Conservation (phyloP, 2,329 filamentous ascomycete genomes). For the Leptosphaerulina australis region DNA sequence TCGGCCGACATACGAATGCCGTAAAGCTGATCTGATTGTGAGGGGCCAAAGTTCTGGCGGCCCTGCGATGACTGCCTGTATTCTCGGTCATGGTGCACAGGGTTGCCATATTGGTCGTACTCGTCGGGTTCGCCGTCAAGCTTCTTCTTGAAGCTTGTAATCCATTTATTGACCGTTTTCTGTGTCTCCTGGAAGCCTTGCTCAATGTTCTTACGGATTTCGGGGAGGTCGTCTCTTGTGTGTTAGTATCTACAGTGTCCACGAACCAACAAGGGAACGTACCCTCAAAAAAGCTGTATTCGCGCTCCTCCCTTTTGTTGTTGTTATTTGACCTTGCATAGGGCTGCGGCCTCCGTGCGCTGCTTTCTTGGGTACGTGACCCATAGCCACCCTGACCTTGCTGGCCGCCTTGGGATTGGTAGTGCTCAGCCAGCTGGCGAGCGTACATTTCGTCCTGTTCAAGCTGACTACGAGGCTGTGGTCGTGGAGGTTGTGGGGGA, state of each 20-base stretch:
- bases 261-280: slow-evolving; percentile 42
- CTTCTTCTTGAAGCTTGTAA: slow-evolving; percentile 88
- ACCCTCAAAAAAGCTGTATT: slow-evolving; percentile 87
- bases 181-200: slow-evolving; percentile 97
- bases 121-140: slow-evolving; percentile 84
- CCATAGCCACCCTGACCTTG: slow-evolving; percentile 38
- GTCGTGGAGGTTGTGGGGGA: slow-evolving; percentile 82
- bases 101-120: slow-evolving; percentile 60
- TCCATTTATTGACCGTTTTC: slow-evolving; percentile 90
- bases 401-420: slow-evolving; percentile 57
- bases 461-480: slow-evolving; percentile 75
- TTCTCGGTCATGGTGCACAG: slow-evolving; percentile 25
- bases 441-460: slow-evolving; percentile 92
- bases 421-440: slow-evolving; percentile 90
- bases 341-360: slow-evolving; percentile 56
- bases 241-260: slow-evolving; percentile 45
- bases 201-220: slow-evolving; percentile 89
- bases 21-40: slow-evolving; percentile 49
- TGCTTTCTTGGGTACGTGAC: slow-evolving; percentile 33
- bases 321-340: slow-evolving; percentile 19
- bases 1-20: slow-evolving; percentile 50
- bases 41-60: slow-evolving; percentile 48
- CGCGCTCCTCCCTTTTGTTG: slow-evolving; percentile 56
- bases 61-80: slow-evolving; percentile 36
- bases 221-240: slow-evolving; percentile 73